Percentiles rank a stretch among this genome's conserved stretches.
Conservation (phyloP, 2,329 filamentous ascomycete species). For the Claviceps sp. region DNA sequence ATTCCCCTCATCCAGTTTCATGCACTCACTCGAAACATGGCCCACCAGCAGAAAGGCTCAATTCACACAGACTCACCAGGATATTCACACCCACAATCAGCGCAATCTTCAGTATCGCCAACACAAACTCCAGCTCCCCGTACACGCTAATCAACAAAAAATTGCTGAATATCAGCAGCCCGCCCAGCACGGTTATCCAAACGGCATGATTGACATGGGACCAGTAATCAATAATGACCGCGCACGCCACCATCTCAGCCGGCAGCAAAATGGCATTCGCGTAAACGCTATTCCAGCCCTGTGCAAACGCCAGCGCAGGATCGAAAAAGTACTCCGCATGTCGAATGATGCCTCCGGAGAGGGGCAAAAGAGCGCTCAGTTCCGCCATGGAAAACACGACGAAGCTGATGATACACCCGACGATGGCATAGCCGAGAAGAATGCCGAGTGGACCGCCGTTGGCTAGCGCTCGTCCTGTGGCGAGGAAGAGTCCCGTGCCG, state of each 20-base stretch:
- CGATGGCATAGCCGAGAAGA: slow-evolving; percentile 37
- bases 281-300: slow-evolving; percentile 40
- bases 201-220: slow-evolving; percentile 33
- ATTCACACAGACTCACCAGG: slow-evolving; percentile 23
- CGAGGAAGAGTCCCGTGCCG: slow-evolving; percentile 57
- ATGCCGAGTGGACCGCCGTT: slow-evolving; percentile 42
- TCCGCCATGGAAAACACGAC: slow-evolving; percentile 47
- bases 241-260: slow-evolving; percentile 40
- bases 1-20: neutral
- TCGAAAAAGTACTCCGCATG: slow-evolving; percentile 49
- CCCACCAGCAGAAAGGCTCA: neutral
- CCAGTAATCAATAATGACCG: slow-evolving; percentile 34
- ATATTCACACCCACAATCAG: slow-evolving; percentile 52
- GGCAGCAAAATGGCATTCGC: slow-evolving; percentile 36
- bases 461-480: slow-evolving; percentile 46
- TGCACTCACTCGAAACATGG: neutral
- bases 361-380: slow-evolving; percentile 43
- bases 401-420: slow-evolving; percentile 35
- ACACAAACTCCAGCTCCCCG: slow-evolving; percentile 44
- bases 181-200: slow-evolving; percentile 43
- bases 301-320: slow-evolving; percentile 37
- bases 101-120: slow-evolving; percentile 42
- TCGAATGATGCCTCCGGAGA: slow-evolving; percentile 50
- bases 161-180: slow-evolving; percentile 36
- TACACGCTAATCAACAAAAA: slow-evolving; percentile 45